A percentile compares a stretch with the other conserved stretches of the same genome.
Evolutionary conservation across 2,329 filamentous ascomycete genomes (phyloP).

Genomic region (Alternaria sp.): DNA sequence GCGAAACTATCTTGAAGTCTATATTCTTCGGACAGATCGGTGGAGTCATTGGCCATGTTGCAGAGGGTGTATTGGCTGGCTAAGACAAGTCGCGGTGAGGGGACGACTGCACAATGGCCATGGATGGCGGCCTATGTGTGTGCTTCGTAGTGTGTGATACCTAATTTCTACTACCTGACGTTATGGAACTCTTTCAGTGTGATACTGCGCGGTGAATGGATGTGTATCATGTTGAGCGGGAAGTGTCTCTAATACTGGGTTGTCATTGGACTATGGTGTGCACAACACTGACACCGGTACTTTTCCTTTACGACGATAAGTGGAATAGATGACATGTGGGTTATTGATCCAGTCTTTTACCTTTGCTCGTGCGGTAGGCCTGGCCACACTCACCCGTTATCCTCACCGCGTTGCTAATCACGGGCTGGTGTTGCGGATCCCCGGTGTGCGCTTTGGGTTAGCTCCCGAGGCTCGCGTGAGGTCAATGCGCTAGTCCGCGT

Average conservation of each 20-base stretch:
- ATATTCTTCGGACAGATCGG: slow-evolving; percentile 78
- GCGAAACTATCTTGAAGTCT: slow-evolving; percentile 76
- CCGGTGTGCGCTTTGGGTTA: slow-evolving; percentile 13
- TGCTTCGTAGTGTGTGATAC: background rate
- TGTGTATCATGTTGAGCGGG: slow-evolving; percentile 8
- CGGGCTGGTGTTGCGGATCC: slow-evolving; percentile 2
- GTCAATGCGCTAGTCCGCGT: slow-evolving; percentile 26
- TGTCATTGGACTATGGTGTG: slow-evolving; percentile 2
- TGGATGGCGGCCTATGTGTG: background rate
- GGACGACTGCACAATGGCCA: background rate
- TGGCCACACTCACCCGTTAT: background rate
- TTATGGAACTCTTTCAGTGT: background rate
- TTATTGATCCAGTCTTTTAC: background rate
- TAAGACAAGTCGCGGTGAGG: background rate
- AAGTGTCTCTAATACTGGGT: slow-evolving; percentile 3
- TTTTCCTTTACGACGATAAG: background rate
- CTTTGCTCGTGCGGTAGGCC: background rate
- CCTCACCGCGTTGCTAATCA: slow-evolving; percentile 6
- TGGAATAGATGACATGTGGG: background rate
- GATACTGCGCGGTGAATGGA: slow-evolving; percentile 15
- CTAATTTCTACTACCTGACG: background rate
- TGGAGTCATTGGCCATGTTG: slow-evolving; percentile 57
- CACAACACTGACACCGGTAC: background rate
- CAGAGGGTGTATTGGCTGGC: slow-evolving; percentile 39
- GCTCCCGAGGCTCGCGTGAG: slow-evolving; percentile 15